phyloP scores from a whole-genome alignment of 352 stramenopile species.

The Thraustochytrium sp. region DNA sequence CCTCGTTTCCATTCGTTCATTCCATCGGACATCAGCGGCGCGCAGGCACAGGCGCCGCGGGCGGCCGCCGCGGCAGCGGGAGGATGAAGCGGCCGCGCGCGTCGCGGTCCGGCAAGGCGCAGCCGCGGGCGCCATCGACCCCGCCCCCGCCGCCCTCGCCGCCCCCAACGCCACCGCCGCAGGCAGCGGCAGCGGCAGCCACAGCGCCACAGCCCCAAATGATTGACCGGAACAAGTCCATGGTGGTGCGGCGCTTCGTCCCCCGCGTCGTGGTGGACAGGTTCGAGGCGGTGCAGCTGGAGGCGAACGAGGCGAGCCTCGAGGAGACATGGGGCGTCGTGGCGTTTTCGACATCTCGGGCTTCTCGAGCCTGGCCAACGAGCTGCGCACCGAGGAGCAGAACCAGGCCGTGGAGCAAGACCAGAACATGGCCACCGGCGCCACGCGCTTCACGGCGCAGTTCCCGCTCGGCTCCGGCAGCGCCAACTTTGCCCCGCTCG shows the following conservation, averaged over 20 bases:
- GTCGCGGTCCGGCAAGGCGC: too few species aligned
- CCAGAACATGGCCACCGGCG: background rate
- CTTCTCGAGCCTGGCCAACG: constrained; percentile 71
- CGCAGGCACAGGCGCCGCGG: too few species aligned
- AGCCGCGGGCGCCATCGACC: too few species aligned
- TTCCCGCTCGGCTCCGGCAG: background rate
- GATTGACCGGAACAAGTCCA: background rate
- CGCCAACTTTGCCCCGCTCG: background rate
- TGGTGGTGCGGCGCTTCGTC: background rate
- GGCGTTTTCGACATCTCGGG: constrained; percentile 75
- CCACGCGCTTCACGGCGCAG: background rate
- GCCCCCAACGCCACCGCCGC: too few species aligned
- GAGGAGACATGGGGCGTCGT: constrained; percentile 55
- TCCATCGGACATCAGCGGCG: too few species aligned
- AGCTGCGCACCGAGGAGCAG: constrained; percentile 49
- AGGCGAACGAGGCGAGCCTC: background rate
- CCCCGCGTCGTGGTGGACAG: background rate
- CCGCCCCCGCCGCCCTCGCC: too few species aligned
- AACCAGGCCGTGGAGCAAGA: background rate
- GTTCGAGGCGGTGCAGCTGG: background rate
- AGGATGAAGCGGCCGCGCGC: too few species aligned
- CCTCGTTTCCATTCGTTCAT: too few species aligned
- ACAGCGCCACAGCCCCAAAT: too few species aligned
- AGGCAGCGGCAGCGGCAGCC: too few species aligned
- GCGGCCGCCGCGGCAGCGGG: too few species aligned